Evolutionary conservation across 208 protist species (phyloP), one percentile per base, ranked within the genome.

Genomic region (Acanthamoeba castellanii): DNA sequence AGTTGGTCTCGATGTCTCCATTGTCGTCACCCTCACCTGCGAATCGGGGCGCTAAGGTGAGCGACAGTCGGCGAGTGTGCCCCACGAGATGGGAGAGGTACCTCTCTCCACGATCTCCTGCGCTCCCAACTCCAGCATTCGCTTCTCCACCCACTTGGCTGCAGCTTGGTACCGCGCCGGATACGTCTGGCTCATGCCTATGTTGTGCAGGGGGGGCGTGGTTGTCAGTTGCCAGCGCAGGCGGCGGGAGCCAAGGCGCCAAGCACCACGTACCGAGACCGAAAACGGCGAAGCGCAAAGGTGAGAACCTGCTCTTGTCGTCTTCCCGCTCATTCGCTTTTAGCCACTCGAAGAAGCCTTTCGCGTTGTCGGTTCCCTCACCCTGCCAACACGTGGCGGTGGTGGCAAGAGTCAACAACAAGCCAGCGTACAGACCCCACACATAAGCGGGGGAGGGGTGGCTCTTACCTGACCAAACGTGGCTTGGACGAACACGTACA

Each of bases 321-420:
- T 45, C 66, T 90, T 76, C 64, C 27, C 76, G 37, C 52, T 90
- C 84, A 3, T 94, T 55, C 9, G 59, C 66, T 37, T 72, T 90
- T 0, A 94, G 66, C 72, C 72, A 94, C n/a, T 94, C 52, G 20
- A 92, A 94, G 87, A 94, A 94, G 1, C 3, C 11, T 37, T 89
- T 94, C 0, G 92, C 92, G 66, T 94, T 94, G 34, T 94, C 92
- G 6, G 92, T 94, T 55, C 50, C 55, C 66, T 94, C 59, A 32
- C 92, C 92, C 55, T 72, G 18, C 0, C 8, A 1, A n/a, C 13
- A 55, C 13, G 55, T 59, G 11, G 55, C 22, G 42, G 42, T 59
- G 55, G 55, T 59, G 3, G 3, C 0, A 59, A 22, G 14, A 14
- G 11, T 11, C 42, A 47, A 11, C 42, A 47, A 11, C 57, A 25